These are phyloP conservation scores for Monosporozyma solicola DNA, from an alignment of 805 yeast genomes.

Conservation along the genomic window DNA sequence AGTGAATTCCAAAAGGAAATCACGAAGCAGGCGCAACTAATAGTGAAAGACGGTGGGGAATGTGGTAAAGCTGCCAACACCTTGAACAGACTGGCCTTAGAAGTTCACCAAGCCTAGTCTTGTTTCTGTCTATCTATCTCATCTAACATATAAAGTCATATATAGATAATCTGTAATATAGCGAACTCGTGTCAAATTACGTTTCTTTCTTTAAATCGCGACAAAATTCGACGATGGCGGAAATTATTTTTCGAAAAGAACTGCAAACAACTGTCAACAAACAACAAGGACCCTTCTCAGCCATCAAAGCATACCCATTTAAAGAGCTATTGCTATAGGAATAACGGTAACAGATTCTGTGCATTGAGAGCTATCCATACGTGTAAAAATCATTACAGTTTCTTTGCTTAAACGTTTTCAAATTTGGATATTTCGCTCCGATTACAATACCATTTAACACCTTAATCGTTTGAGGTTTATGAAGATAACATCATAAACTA, in stretches of 20 bases:
- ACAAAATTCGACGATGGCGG: neutral
- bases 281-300: neutral
- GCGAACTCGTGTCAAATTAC: neutral
- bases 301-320: neutral
- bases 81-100: slow-evolving; percentile 13
- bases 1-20: slow-evolving; percentile 47
- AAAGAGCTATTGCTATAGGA: neutral
- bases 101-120: neutral
- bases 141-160: neutral
- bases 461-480: neutral
- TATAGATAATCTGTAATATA: neutral
- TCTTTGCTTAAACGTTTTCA: neutral
- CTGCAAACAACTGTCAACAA: slow-evolving; percentile 1
- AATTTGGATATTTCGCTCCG: neutral
- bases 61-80: slow-evolving; percentile 44
- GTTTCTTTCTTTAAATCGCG: neutral
- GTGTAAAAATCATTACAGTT: neutral
- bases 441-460: neutral
- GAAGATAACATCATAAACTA: neutral
- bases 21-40: slow-evolving; percentile 38
- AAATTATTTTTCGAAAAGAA: neutral
- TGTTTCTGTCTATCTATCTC: neutral
- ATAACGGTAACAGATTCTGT: slow-evolving; percentile 4
- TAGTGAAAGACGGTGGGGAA: slow-evolving; percentile 66
- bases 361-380: slow-evolving; percentile 3